These are phyloP conservation scores for Nicotiana benthamiana DNA, from an alignment of 257 asterid species.

Conservation along the genomic window DNA sequence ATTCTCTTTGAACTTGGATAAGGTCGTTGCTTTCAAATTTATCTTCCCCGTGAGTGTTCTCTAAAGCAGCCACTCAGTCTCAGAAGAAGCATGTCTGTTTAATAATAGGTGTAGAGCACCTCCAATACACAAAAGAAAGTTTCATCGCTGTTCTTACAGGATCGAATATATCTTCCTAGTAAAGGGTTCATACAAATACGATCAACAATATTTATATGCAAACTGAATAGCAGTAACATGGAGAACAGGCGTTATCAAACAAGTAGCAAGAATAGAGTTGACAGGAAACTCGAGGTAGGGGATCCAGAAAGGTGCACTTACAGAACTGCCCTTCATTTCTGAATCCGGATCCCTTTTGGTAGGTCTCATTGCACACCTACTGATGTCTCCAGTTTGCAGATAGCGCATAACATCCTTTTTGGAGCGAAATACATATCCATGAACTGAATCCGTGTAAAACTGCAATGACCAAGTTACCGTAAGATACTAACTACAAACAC, in stretches of 20 bases:
- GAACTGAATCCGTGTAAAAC: constrained; percentile 52
- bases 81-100: background rate
- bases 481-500: background rate
- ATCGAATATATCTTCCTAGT: background rate
- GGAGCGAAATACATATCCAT: constrained; percentile 56
- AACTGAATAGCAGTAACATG: background rate
- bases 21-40: background rate
- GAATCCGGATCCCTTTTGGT: constrained; percentile 11
- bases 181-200: background rate
- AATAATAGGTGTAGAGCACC: background rate
- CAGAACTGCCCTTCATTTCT: background rate
- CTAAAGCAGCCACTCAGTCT: background rate
- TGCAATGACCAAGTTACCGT: constrained; percentile 24
- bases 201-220: background rate
- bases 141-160: background rate
- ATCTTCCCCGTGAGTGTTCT: background rate
- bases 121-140: background rate
- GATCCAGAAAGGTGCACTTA: constrained; percentile 30
- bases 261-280: background rate
- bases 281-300: background rate
- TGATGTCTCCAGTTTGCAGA: constrained; percentile 21
- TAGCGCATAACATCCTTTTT: constrained; percentile 15
- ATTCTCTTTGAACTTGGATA: background rate
- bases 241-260: background rate
- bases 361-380: constrained; percentile 17